phyloP scores from a whole-genome alignment of 2,329 filamentous ascomycete species.

The Pestalotiopsis fici region DNA sequence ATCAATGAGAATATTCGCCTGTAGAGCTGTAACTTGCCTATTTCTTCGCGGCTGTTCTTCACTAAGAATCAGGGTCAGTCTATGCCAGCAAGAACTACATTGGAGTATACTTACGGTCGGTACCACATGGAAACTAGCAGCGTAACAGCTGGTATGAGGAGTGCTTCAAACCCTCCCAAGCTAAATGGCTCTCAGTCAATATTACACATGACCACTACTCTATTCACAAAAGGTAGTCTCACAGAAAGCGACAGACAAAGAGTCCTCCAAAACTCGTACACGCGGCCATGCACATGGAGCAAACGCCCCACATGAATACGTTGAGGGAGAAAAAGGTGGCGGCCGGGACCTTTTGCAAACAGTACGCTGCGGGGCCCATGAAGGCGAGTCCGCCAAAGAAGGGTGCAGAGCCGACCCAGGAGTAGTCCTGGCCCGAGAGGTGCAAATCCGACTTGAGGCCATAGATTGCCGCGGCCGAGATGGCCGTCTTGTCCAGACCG shows the following conservation, averaged over 20 bases:
- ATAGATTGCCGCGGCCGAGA: constrained; percentile 26
- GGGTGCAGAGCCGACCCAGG: constrained; percentile 23
- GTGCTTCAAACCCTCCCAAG: constrained; percentile 20
- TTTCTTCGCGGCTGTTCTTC: constrained; percentile 26
- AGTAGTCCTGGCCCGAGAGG: constrained; percentile 25
- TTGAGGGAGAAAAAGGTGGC: constrained; percentile 18
- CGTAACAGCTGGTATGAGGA: constrained; percentile 21
- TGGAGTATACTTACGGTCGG: constrained; percentile 7
- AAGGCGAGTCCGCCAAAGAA: constrained; percentile 23
- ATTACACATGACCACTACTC: background rate
- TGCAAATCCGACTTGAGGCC: constrained; percentile 20
- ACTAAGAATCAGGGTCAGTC: background rate
- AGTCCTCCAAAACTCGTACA: constrained; percentile 19
- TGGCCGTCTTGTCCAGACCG: constrained; percentile 22
- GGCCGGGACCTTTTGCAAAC: constrained; percentile 18
- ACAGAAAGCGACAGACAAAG: constrained; percentile 21
- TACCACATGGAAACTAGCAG: constrained; percentile 22
- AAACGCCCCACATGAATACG: constrained; percentile 20
- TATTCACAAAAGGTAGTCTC: background rate
- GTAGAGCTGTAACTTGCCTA: background rate
- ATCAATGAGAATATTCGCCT: background rate
- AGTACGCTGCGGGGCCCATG: constrained; percentile 22
- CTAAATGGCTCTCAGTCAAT: background rate
- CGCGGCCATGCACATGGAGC: constrained; percentile 19
- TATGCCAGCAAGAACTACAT: background rate